These are phyloP conservation scores for Paramecium biaurelia DNA, from an alignment of 73 alveolate species.

Conservation along the genomic window DNA sequence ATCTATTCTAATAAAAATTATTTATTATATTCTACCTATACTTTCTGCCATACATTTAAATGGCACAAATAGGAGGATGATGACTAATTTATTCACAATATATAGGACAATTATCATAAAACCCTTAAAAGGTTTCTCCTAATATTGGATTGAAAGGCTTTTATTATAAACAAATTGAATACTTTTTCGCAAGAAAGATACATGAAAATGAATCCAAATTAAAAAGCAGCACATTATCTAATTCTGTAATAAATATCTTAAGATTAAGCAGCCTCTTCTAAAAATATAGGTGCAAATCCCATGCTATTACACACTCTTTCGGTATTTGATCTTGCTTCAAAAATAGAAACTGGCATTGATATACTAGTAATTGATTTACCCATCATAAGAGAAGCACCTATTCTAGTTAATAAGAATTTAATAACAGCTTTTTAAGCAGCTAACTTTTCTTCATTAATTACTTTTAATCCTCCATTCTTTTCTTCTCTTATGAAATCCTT, in stretches of 20 bases:
- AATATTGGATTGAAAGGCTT: slow-evolving; percentile 89
- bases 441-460: slow-evolving; percentile 48
- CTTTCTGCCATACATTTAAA: slow-evolving; percentile 17
- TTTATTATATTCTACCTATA: background rate
- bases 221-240: slow-evolving; percentile 65
- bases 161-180: background rate
- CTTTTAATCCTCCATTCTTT: slow-evolving; percentile 47
- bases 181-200: slow-evolving; percentile 67
- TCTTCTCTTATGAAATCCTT: slow-evolving; percentile 38
- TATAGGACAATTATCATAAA: slow-evolving; percentile 64
- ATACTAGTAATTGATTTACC: slow-evolving; percentile 78
- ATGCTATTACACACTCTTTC: slow-evolving; percentile 66
- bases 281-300: slow-evolving; percentile 72
- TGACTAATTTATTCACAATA: slow-evolving; percentile 67
- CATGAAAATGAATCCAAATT: slow-evolving; percentile 49
- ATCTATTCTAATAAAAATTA: background rate
- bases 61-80: slow-evolving; percentile 70
- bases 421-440: slow-evolving; percentile 71
- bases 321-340: slow-evolving; percentile 75
- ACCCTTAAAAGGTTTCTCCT: slow-evolving; percentile 88
- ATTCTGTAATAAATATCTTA: slow-evolving; percentile 71
- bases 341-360: slow-evolving; percentile 78
- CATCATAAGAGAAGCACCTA: slow-evolving; percentile 73
- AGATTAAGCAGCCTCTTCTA: slow-evolving; percentile 73
- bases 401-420: slow-evolving; percentile 66